phyloP scores from a whole-genome alignment of 495 filamentous ascomycete genomes.

The Copromyces sp. region DNA sequence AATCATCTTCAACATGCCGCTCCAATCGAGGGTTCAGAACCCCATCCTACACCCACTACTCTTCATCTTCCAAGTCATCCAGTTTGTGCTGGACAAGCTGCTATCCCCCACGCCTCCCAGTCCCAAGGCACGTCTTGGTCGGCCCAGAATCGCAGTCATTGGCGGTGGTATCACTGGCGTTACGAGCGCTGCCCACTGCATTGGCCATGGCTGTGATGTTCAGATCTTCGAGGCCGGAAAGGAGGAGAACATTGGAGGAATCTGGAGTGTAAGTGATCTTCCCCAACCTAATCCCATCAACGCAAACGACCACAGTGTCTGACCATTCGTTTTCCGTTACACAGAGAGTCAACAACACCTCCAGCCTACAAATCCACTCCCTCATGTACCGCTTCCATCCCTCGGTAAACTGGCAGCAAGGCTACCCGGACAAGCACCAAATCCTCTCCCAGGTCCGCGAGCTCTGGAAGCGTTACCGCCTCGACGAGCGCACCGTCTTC shows the following conservation, averaged over 20 bases:
- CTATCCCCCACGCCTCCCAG: conserved; percentile 61
- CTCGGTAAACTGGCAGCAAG: conserved; percentile 58
- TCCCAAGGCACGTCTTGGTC: conserved; percentile 38
- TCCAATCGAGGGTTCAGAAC: conserved; percentile 4
- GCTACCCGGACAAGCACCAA: conserved; percentile 64
- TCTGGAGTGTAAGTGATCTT: conserved; percentile 60
- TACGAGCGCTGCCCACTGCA: conserved; percentile 71
- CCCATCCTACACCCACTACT: conserved; percentile 35
- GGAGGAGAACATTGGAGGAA: conserved; percentile 59
- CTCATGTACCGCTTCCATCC: conserved; percentile 87
- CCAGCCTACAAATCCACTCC: conserved; percentile 71
- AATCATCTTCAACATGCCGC: not conserved
- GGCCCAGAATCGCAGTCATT: conserved; percentile 69
- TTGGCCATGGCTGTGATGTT: conserved; percentile 80
- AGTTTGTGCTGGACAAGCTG: conserved; percentile 53
- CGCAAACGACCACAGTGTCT: not conserved
- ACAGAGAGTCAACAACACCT: conserved; percentile 74
- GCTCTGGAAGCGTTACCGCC: conserved; percentile 66
- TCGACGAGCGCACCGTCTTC: conserved; percentile 62
- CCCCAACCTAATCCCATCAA: not conserved
- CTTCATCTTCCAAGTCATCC: conserved; percentile 55
- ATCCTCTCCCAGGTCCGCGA: conserved; percentile 61
- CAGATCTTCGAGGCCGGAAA: conserved; percentile 63
- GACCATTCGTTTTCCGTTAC: not conserved
- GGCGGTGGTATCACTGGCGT: conserved; percentile 77